Base-by-base conservation (phyloP, 2,329 filamentous ascomycete species). In the Davidsoniella neocaledoniae region DNA sequence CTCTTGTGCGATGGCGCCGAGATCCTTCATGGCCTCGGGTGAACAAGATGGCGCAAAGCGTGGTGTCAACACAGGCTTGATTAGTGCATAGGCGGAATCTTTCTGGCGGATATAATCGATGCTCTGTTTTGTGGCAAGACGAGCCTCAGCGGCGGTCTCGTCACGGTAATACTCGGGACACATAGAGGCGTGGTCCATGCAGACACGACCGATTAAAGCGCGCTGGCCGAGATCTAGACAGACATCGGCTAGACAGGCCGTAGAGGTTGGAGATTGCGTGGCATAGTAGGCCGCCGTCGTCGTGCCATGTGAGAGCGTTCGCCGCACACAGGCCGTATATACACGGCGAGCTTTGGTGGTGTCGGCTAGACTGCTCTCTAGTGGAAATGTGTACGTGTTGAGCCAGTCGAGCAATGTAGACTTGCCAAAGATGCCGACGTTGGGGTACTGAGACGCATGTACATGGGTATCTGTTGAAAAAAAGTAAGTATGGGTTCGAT, bases 211-310 rank as follows among this genome's bases (percentile, higher is more conserved):
- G 39, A 98, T 76, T 56, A 96, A 84, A 5, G 91, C 91, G 48
- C 91, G 74, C 66, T 98, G 91, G 42, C 91, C 91, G 23, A 76
- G 68, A 0, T 67, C 61, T n/a, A 85, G 71, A 59, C 90, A 95
- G 16, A 95, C 75, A 55, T 86, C 78, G 0, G 88, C 84, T 5
- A 98, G 79, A 6, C 94, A 73, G 61, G 94, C 95, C n/a, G 91
- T 98, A 1, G 87, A 79, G 1, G 76, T 71, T 1, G 94, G 83
- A 62, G 94, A 81, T 55, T 86, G 79, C 23, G 91, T 96, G 52
- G 90, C 90, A 63, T 84, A 96, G 71, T 96, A 96, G n/a, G 86
- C 77, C 5, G 87, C 87, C 9, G 85, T 91, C 0, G 91, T 98
- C 8, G 91, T 98, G 55, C 91, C 91, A 61, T 95, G 79, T 19